A percentile compares a stretch with the other conserved stretches of the same genome.
phyloP scores from a whole-genome alignment of 371 early-diverging fungal species.

The Batkoa obscura region DNA sequence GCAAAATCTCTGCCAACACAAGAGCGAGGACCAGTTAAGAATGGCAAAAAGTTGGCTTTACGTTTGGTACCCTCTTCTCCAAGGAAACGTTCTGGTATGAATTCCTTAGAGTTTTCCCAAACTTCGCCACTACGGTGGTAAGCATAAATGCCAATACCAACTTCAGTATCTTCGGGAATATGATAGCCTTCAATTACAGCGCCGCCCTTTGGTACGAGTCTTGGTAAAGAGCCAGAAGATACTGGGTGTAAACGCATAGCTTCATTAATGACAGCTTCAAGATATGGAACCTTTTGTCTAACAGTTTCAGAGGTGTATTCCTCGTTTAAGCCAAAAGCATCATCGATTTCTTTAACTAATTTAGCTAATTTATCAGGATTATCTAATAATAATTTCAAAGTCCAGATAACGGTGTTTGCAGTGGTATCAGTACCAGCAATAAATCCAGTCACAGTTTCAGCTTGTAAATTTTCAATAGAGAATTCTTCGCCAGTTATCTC shows the following conservation, averaged over 20 bases:
- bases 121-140: neutral
- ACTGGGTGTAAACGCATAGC: neutral
- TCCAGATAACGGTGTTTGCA: neutral
- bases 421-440: neutral
- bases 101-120: neutral
- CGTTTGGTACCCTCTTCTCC: neutral
- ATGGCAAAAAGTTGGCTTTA: neutral
- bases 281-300: neutral
- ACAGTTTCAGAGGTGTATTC: neutral
- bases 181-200: neutral
- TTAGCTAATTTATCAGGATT: neutral
- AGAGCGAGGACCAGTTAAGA: neutral
- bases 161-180: neutral
- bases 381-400: neutral
- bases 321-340: neutral
- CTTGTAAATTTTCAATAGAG: conserved; percentile 7
- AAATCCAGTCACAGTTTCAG: conserved; percentile 8
- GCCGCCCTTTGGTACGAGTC: neutral
- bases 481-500: conserved; percentile 7
- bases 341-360: neutral
- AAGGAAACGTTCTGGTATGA: neutral
- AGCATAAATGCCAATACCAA: neutral
- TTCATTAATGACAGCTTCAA: neutral
- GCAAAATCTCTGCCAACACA: neutral
- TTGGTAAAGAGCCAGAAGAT: neutral